Percentiles rank a stretch among this genome's conserved stretches.
Evolutionary conservation across 352 stramenopile species (phyloP).

Genomic region (Phytophthora brassicae): DNA sequence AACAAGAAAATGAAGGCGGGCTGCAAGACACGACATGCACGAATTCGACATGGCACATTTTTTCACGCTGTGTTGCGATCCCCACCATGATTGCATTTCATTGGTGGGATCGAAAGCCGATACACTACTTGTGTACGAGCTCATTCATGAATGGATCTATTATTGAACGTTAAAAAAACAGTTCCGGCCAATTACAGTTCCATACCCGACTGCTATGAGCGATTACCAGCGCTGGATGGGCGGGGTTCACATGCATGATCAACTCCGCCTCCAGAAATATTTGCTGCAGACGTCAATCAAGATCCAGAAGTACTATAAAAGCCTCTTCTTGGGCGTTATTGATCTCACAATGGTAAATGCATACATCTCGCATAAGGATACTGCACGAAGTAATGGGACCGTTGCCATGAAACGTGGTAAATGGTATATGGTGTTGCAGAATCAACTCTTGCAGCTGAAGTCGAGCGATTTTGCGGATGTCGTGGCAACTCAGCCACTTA

Average conservation of each 20-base stretch:
- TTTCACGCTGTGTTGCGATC: neutral
- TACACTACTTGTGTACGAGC: neutral
- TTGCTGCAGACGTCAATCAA: neutral
- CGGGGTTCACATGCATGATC: neutral
- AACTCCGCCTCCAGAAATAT: neutral
- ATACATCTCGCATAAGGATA: neutral
- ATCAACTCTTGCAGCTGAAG: neutral
- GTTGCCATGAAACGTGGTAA: neutral
- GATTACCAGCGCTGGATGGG: neutral
- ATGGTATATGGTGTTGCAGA: neutral
- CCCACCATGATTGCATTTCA: neutral
- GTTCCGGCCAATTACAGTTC: neutral
- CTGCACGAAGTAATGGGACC: neutral
- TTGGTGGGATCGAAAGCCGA: constrained; percentile 2
- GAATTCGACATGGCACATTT: neutral
- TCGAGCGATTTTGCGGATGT: too few relatives aligned
- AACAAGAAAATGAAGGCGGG: neutral
- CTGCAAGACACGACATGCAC: neutral
- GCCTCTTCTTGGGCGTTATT: neutral
- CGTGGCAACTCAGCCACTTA: too few relatives aligned
- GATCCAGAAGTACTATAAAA: neutral
- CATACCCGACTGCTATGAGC: neutral
- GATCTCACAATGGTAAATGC: neutral
- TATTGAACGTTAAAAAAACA: neutral
- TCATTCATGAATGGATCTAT: neutral